Evolutionary conservation across 2,329 filamentous ascomycete species (phyloP).

Genomic region (Botrytis hyacinthi): DNA sequence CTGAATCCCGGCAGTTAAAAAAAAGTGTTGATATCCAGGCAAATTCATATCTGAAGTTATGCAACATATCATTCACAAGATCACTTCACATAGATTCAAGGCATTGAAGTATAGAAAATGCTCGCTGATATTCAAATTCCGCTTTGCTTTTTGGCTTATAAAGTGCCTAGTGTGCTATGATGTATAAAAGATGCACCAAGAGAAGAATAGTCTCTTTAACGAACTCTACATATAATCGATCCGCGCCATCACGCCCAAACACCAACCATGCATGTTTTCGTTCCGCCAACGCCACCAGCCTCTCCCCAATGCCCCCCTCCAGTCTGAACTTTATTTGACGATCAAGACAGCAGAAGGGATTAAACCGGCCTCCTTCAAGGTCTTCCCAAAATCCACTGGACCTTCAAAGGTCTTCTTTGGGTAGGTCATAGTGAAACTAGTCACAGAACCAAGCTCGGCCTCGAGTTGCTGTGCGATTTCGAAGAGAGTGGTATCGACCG

Average conservation of each 20-base stretch:
- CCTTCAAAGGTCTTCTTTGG: constrained; percentile 77
- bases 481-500: constrained; percentile 87
- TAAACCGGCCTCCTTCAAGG: constrained; percentile 86
- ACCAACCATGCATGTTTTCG: neutral
- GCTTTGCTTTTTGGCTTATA: neutral
- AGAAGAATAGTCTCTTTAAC: neutral
- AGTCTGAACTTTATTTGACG: constrained; percentile 49
- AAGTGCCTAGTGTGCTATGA: neutral
- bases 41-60: neutral
- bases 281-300: neutral
- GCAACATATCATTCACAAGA: neutral
- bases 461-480: constrained; percentile 79
- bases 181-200: neutral
- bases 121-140: neutral
- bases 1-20: neutral
- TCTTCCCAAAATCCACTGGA: constrained; percentile 76
- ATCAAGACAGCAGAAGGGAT: constrained; percentile 89
- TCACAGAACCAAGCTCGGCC: constrained; percentile 69
- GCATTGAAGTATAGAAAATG: neutral
- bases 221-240: neutral
- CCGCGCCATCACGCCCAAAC: constrained; percentile 1
- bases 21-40: neutral
- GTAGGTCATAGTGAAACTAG: constrained; percentile 81
- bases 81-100: neutral
- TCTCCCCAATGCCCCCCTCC: neutral